Conservation (phyloP, 805 yeast species). For the Yarrowia keelungensis region DNA sequence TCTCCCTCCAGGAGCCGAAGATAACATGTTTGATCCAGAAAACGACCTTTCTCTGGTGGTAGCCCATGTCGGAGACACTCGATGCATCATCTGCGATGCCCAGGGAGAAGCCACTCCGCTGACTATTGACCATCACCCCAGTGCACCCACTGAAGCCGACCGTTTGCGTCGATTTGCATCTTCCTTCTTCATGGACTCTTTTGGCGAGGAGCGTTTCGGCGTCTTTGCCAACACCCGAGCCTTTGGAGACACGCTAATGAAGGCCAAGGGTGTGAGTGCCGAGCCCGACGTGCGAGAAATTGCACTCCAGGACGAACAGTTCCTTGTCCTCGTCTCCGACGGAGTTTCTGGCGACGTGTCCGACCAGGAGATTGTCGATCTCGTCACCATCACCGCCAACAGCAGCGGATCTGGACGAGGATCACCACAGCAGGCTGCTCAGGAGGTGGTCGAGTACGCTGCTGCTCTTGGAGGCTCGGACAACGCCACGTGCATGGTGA, state of each 20-base stretch:
- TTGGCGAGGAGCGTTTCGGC: conserved; percentile 87
- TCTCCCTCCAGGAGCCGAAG: conserved; percentile 19
- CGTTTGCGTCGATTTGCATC: conserved; percentile 71
- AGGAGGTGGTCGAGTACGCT: conserved; percentile 81
- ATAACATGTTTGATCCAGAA: conserved; percentile 35
- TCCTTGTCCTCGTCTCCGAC: conserved; percentile 81
- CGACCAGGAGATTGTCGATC: conserved; percentile 91
- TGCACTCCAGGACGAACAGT: conserved; percentile 83
- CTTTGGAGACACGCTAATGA: conserved; percentile 86
- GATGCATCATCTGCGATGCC: conserved; percentile 82
- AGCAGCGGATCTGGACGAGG: conserved; percentile 67
- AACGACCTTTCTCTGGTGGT: conserved; percentile 57
- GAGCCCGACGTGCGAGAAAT: conserved; percentile 86
- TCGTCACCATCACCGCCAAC: conserved; percentile 70
- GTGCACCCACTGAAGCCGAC: conserved; percentile 75
- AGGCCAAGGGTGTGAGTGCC: conserved; percentile 83
- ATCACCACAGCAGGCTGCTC: conserved; percentile 84
- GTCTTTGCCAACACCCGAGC: conserved; percentile 90
- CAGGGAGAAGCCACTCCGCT: conserved; percentile 80
- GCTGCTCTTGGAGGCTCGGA: conserved; percentile 91
- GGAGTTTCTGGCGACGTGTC: conserved; percentile 82
- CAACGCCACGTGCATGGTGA: conserved; percentile 89
- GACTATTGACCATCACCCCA: conserved; percentile 85
- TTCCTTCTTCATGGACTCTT: conserved; percentile 79
- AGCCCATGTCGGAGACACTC: conserved; percentile 93